Evolutionary conservation across 2,329 filamentous ascomycete genomes (phyloP), one percentile per base, ranked within the genome.

Genomic region (Fusarium luffae): DNA sequence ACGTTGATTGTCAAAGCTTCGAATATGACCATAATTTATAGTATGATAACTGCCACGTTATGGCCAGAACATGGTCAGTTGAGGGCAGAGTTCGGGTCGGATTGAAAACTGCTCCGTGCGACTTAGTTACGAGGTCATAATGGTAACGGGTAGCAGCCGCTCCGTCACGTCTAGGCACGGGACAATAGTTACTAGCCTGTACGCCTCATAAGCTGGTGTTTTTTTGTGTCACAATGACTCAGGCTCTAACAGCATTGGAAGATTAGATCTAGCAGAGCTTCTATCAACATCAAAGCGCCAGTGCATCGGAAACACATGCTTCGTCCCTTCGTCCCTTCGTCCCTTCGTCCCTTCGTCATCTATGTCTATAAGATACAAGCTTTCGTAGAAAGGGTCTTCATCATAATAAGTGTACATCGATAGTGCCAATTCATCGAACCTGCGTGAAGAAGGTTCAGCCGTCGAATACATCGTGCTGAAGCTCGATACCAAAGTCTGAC

Each of bases 381-480:
- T 69, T 47, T 55, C 28, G 54, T 43, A 16, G 34, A 30, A 23
- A 41, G 47, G 37, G 21, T 54, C 42, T 47, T 60, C 46, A 40
- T 71, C 52, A 54, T 59, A 37, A 40, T 63, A 68, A 25, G 46
- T 66, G 25, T 60, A 63, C 50, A 69, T 44, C 11, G 37, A 43
- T 30, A 23, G 16, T 62, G 37, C 30, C n/a, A 19, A 28, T 52
- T 44, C n/a, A 19, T 23, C 37, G 21, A 42, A 27, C 27, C 25
- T 34, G 28, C 21, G 23, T 32, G 47, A 30, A 21, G 10, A 19
- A 18, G 8, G 16, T 30, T 75, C 74, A 97, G 6, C 95, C 94
- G 59, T 97, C 93, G 81, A 98, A 98, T 4, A 97, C 87, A 42
- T 90, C 89, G 78, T 97, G 93, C 77, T 97, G 92, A 70, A 98